Conservation (phyloP, 768 basidiomycete genomes). For the Gymnopilus junonius region DNA sequence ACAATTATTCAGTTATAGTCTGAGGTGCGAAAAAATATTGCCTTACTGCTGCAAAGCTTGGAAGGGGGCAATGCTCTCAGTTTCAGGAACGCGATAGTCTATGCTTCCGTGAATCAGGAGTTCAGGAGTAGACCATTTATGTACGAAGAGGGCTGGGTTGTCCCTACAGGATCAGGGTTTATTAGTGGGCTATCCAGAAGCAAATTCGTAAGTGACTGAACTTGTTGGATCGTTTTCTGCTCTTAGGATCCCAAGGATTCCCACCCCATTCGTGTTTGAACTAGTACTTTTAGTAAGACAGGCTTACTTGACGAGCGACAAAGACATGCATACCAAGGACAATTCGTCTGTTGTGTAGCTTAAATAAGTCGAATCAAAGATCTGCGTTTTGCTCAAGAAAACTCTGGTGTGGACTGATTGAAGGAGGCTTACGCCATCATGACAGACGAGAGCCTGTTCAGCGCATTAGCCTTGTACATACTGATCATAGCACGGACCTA, state of each 20-base stretch:
- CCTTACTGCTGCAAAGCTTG: constrained; percentile 84
- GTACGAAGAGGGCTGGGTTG: constrained; percentile 81
- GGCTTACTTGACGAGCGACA: background rate
- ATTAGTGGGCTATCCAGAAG: background rate
- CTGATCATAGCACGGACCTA: background rate
- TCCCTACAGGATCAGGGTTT: constrained; percentile 43
- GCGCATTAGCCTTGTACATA: background rate
- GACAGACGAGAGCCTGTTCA: constrained; percentile 73
- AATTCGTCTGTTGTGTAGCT: constrained; percentile 93
- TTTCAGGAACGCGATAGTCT: constrained; percentile 87
- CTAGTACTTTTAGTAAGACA: constrained; percentile 36
- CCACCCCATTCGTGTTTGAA: constrained; percentile 90
- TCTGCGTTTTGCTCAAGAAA: constrained; percentile 35
- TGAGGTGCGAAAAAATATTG: background rate
- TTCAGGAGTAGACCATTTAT: constrained; percentile 86
- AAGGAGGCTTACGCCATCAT: constrained; percentile 76
- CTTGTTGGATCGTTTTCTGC: constrained; percentile 59
- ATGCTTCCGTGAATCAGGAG: constrained; percentile 90
- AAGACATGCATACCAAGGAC: constrained; percentile 67
- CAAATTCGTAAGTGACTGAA: constrained; percentile 29
- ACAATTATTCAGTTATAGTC: background rate
- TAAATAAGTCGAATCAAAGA: constrained; percentile 78
- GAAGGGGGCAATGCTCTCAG: constrained; percentile 83
- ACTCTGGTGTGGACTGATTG: background rate
- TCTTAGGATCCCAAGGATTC: constrained; percentile 71